Evolutionary conservation across 2,329 filamentous ascomycete genomes (phyloP), one percentile per base, ranked within the genome.

Genomic region (Incumbomyces lentus): DNA sequence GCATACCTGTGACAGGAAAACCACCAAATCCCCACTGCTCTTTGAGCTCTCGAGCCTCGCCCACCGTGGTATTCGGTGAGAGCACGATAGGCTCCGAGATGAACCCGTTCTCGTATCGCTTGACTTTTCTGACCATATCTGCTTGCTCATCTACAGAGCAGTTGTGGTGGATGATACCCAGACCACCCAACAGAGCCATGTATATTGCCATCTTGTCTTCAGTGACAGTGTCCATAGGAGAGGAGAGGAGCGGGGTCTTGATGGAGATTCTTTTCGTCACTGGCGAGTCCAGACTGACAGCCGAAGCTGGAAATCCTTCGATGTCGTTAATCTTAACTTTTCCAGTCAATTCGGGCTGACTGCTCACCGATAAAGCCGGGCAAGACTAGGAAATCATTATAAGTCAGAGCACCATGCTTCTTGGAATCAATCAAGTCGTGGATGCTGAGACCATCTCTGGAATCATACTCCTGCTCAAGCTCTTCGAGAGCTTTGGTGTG

Each of bases 171-270:
- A 98, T 94, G 59, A 98, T 88, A 71, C 92, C 73, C 3, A 75
- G 62, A 46, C 73, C 73, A 59, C 72, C 71, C 37, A 74, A 66
- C 40, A 75, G 65, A 33, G 72, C 71, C 65, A 75, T 95, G 72
- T 95, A 86, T 60, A 98, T 96, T 55, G 92, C 93, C 93, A 98
- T 98, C 67, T 94, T 90, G 71, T 95, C 86, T 74, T 98, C 92
- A 36, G 93, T 98, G 65, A 98, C 92, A 8, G 92, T 98, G 73
- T 98, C 92, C 92, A 98, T 98, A 61, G 93, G 92, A 33, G 92
- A 96, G 39, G 92, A 98, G 55, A 96, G 79, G 62, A 98, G 89
- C 50, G 92, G 92, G 6, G 89, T 93, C 79, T 95, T 98, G 65
- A 98, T 76, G 31, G 86, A 81, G 68, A 98, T 94, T 62, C 87